phyloP scores from a whole-genome alignment of 352 stramenopile species.

The Phytopythium delawarense region DNA sequence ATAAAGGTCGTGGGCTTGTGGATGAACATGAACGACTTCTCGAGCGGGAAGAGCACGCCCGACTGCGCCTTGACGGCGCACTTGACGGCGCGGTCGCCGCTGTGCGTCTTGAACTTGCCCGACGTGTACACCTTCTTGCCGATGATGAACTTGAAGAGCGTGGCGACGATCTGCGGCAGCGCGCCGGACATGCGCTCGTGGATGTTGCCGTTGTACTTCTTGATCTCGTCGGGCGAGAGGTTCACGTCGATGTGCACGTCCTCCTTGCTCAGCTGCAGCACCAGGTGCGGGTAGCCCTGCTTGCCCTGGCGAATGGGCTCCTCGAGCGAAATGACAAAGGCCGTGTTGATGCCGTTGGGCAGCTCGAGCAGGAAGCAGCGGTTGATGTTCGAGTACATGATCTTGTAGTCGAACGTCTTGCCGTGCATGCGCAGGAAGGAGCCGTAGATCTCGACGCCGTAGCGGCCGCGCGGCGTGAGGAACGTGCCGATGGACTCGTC shows the following conservation, averaged over 20 bases:
- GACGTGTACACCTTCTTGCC: conserved; percentile 97
- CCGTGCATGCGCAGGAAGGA: conserved; percentile 97
- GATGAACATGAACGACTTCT: conserved; percentile 99
- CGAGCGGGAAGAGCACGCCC: conserved; percentile 96
- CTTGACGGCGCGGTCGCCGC: conserved; percentile 84
- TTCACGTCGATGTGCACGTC: conserved; percentile 91
- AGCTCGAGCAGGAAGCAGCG: conserved; percentile 97
- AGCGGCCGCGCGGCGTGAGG: conserved; percentile 96
- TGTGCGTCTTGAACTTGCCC: conserved; percentile 89
- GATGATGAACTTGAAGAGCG: conserved; percentile 96
- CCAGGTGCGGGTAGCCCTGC: conserved; percentile 98
- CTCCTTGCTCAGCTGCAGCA: conserved; percentile 93
- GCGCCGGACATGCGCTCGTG: conserved; percentile 94
- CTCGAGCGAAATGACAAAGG: conserved; percentile 98
- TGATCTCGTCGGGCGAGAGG: conserved; percentile 95
- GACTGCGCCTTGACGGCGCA: conserved; percentile 94
- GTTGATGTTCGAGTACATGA: conserved; percentile 99
- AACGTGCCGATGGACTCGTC: conserved; percentile 97
- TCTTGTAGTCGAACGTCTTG: conserved; percentile 99
- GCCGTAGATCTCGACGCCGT: conserved; percentile 97
- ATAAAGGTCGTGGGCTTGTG: conserved; percentile 99
- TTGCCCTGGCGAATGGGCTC: conserved; percentile 99
- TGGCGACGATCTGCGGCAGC: conserved; percentile 97
- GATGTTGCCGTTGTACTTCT: conserved; percentile 97
- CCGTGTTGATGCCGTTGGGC: conserved; percentile 95